Evolutionary conservation across 106 monocot genomes (phyloP).

Genomic region (Amphibolis antarctica): DNA sequence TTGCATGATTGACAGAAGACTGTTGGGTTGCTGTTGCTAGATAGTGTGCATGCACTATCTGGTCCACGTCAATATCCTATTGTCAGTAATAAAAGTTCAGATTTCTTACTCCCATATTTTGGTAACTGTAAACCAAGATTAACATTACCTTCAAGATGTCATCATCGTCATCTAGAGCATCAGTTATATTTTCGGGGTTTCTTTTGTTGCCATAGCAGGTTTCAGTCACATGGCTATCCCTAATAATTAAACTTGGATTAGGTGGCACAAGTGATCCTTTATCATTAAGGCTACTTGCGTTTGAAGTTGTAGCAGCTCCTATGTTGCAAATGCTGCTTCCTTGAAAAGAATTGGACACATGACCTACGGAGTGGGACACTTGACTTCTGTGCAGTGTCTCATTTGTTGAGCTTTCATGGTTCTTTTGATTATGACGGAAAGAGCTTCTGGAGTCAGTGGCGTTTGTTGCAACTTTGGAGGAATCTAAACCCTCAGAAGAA

Average conservation of each 20-base stretch:
- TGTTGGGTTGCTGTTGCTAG: conserved; percentile 44
- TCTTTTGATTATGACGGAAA: not conserved
- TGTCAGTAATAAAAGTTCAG: not conserved
- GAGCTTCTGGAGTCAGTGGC: conserved; percentile 2
- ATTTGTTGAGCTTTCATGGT: conserved; percentile 4
- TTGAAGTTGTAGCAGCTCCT: conserved; percentile 8
- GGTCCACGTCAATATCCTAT: conserved; percentile 89
- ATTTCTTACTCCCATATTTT: not conserved
- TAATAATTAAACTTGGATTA: conserved; percentile 10
- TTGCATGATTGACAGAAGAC: conserved; percentile 29
- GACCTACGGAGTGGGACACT: not conserved
- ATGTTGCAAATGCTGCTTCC: conserved; percentile 5
- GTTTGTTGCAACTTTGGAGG: conserved; percentile 4
- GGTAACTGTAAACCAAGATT: not conserved
- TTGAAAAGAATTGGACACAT: conserved; percentile 11
- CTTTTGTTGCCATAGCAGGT: conserved; percentile 1
- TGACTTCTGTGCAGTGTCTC: conserved; percentile 7
- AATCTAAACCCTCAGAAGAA: conserved; percentile 8
- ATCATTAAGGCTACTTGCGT: conserved; percentile 10
- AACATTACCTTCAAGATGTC: conserved; percentile 40
- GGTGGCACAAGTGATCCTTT: conserved; percentile 10
- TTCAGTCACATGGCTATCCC: conserved; percentile 2
- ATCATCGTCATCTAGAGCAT: conserved; percentile 63
- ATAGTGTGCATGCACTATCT: conserved; percentile 82
- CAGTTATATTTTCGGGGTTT: conserved; percentile 21